Percentiles rank a stretch among this genome's conserved stretches.
phyloP scores from a whole-genome alignment of 768 basidiomycete genomes.

The Psilocybe subaeruginosa region DNA sequence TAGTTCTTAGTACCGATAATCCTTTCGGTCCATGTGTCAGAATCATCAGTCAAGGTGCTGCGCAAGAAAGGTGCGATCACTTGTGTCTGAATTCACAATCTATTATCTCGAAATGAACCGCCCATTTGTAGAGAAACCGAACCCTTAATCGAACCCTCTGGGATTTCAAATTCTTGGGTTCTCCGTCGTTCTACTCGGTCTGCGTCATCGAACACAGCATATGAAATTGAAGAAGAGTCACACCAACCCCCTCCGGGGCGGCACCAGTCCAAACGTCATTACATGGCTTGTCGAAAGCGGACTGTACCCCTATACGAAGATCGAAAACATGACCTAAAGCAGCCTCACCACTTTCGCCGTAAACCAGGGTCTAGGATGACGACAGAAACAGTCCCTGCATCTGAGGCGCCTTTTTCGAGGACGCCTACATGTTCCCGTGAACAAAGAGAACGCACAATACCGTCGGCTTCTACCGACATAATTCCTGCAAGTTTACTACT shows the following conservation, averaged over 20 bases:
- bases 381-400: conserved; percentile 10
- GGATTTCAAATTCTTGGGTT: conserved; percentile 16
- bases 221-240: conserved; percentile 9
- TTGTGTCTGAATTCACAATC: conserved; percentile 8
- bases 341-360: conserved; percentile 7
- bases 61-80: conserved; percentile 15
- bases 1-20: neutral
- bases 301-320: conserved; percentile 12
- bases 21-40: conserved; percentile 7
- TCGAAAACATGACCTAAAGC: conserved; percentile 5
- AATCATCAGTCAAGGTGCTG: conserved; percentile 16
- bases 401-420: conserved; percentile 6
- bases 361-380: conserved; percentile 2
- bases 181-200: conserved; percentile 10
- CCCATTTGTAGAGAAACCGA: conserved; percentile 4
- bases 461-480: conserved; percentile 13
- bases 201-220: conserved; percentile 14
- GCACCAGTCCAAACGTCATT: conserved; percentile 14
- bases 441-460: neutral
- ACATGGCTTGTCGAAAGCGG: conserved; percentile 6
- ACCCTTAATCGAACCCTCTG: conserved; percentile 7
- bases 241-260: conserved; percentile 12
- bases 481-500: conserved; percentile 8
- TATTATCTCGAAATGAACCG: conserved; percentile 3
- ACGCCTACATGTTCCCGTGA: conserved; percentile 12